Evolutionary conservation across 352 stramenopile genomes (phyloP), one percentile per base, ranked within the genome.

Genomic region (Phytophthora podocarpi): DNA sequence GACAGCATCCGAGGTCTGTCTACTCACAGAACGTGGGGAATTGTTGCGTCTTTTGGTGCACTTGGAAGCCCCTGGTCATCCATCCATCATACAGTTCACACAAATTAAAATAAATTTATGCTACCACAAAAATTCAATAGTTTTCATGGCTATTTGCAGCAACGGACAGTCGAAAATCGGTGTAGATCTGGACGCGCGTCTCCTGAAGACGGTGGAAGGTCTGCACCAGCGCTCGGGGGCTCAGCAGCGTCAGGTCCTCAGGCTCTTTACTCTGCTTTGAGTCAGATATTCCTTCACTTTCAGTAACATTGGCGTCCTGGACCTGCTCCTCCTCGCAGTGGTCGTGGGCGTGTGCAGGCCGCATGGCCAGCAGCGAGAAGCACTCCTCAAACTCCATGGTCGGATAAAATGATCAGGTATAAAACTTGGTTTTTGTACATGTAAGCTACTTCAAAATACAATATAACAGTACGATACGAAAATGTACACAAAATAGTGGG

Each of bases 321-420:
- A 4, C 1, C 12, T 46, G 24, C 32, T 76, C 59, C 3, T 74
- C 57, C n/a, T 85, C 78, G 39, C 82, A 92, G 51, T 87, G 70
- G 42, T 72, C 70, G 31, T 90, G 80, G 21, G 76, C 69, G 49
- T 89, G 79, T 58, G 59, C 53, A 16, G 81, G 80, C 1, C 85
- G 82, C 47, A 73, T 67, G 16, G 81, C 70, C 45, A 94, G 72
- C 55, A 94, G 70, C 59, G 82, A 62, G 35, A 87, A 75, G 59
- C 82, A 92, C 47, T 71, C 41, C 15, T 87, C 39, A 36, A 94
- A 86, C 48, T 94, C 78, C 85, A 94, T 94, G 5, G 32, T 40
- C 9, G 24, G 30, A n/a, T n/a, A n/a, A n/a, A n/a, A n/a, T n/a
- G n/a, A n/a, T n/a, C n/a, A n/a, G n/a, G n/a, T n/a, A n/a, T n/a